A percentile compares a stretch with the other conserved stretches of the same genome.
These are phyloP conservation scores for Pseudofabraea citricarpa DNA, from an alignment of 2,329 filamentous ascomycete genomes.

Conservation along the genomic window DNA sequence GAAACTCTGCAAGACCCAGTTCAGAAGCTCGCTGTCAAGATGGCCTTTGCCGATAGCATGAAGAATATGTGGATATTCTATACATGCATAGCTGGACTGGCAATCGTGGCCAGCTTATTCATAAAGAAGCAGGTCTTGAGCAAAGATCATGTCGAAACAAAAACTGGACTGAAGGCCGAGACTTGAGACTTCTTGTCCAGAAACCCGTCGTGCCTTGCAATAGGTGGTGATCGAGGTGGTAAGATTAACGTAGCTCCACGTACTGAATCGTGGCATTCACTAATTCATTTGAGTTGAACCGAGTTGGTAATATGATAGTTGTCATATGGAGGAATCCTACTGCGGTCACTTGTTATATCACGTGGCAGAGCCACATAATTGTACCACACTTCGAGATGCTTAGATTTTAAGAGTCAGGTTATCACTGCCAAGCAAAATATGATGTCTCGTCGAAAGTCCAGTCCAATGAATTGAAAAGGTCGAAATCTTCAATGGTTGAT, in stretches of 20 bases:
- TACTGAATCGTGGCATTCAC: no score
- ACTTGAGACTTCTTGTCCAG: neutral
- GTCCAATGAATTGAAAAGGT: neutral
- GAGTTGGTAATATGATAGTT: no score
- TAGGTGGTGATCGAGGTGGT: no score
- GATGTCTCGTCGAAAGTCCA: neutral
- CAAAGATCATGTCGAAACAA: constrained; percentile 43
- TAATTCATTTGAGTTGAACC: no score
- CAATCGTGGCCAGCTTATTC: constrained; percentile 34
- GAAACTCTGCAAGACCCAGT: constrained; percentile 23
- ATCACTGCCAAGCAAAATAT: neutral
- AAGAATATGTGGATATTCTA: constrained; percentile 7
- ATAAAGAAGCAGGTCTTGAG: constrained; percentile 36
- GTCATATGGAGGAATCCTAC: no score
- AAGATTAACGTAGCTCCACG: no score
- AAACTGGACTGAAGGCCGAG: constrained; percentile 33
- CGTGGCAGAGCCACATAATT: no score
- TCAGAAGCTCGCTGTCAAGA: neutral
- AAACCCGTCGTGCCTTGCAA: no score
- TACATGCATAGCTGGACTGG: neutral
- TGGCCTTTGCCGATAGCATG: constrained; percentile 3
- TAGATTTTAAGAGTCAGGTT: no score
- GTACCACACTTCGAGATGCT: no score
- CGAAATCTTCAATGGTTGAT: neutral
- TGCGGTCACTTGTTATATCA: no score